Conservation (phyloP, 2,329 filamentous ascomycete genomes). For the Lachnellula willkommii region DNA sequence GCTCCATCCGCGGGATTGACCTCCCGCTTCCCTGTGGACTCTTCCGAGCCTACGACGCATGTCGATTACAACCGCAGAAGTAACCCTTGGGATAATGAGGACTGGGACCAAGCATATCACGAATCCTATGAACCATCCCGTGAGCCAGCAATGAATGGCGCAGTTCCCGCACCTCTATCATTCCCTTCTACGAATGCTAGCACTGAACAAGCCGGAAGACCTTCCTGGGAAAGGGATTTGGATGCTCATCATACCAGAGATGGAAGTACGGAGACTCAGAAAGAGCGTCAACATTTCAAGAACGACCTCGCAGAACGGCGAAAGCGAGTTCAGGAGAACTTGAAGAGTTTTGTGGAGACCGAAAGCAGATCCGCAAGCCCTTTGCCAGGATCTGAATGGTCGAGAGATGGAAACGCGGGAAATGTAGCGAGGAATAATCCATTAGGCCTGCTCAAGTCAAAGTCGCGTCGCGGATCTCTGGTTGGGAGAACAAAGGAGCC, state of each 20-base stretch:
- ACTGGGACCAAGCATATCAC: constrained; percentile 26
- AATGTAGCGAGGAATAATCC: constrained; percentile 45
- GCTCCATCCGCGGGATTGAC: constrained; percentile 40
- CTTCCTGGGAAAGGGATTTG: constrained; percentile 28
- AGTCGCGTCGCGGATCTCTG: constrained; percentile 64
- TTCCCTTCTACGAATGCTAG: constrained; percentile 15
- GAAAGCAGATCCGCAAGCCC: constrained; percentile 42
- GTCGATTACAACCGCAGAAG: constrained; percentile 34
- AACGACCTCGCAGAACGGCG: constrained; percentile 66
- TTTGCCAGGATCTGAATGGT: constrained; percentile 33
- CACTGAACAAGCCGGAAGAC: constrained; percentile 9
- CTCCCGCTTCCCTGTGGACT: constrained; percentile 36
- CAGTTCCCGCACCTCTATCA: constrained; percentile 10
- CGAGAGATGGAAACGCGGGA: constrained; percentile 17
- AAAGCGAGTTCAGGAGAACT: constrained; percentile 65
- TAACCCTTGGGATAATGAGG: constrained; percentile 42
- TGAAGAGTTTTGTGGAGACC: constrained; percentile 63
- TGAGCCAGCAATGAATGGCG: constrained; percentile 6
- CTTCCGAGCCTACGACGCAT: constrained; percentile 24
- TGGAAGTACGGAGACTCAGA: constrained; percentile 45
- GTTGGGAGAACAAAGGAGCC: constrained; percentile 41
- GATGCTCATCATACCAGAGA: constrained; percentile 39
- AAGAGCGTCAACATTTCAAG: constrained; percentile 65
- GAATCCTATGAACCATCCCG: constrained; percentile 12
- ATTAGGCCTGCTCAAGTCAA: constrained; percentile 59